phyloP scores from a whole-genome alignment of 768 basidiomycete genomes.

The Phylloporus rhodoxanthus region DNA sequence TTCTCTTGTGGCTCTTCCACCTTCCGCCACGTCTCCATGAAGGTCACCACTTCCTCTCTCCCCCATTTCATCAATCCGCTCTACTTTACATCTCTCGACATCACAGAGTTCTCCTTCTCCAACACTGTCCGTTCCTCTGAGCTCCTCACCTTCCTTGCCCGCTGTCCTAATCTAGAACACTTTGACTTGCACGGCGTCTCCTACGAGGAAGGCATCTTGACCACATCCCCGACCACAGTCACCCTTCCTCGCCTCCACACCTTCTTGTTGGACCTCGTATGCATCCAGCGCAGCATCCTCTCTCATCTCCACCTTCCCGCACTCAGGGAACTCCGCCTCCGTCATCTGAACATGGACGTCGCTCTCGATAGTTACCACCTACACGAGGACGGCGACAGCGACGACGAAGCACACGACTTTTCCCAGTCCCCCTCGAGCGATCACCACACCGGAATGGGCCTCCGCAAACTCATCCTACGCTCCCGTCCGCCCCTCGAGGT shows the following conservation, averaged over 20 bases:
- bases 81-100: conserved; percentile 51
- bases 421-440: conserved; percentile 76
- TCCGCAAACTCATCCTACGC: conserved; percentile 57
- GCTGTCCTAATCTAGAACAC: conserved; percentile 55
- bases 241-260: conserved; percentile 54
- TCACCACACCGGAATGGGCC: conserved; percentile 74
- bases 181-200: conserved; percentile 54
- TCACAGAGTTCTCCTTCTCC: conserved; percentile 44
- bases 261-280: conserved; percentile 53
- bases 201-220: conserved; percentile 35
- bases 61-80: conserved; percentile 47
- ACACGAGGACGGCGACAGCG: conserved; percentile 60
- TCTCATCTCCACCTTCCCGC: conserved; percentile 58
- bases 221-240: conserved; percentile 35
- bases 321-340: conserved; percentile 55
- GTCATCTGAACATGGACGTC: conserved; percentile 63
- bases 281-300: conserved; percentile 58
- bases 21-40: conserved; percentile 41
- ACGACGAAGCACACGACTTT: conserved; percentile 67
- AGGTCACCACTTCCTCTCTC: conserved; percentile 43
- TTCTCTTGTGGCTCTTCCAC: conserved; percentile 31
- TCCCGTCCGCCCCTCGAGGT: conserved; percentile 57
- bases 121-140: conserved; percentile 40
- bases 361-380: conserved; percentile 26
- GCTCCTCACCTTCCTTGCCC: conserved; percentile 55